phyloP scores from a whole-genome alignment of 1,284 basidiomycete genomes.

The Pterulicium gracile region DNA sequence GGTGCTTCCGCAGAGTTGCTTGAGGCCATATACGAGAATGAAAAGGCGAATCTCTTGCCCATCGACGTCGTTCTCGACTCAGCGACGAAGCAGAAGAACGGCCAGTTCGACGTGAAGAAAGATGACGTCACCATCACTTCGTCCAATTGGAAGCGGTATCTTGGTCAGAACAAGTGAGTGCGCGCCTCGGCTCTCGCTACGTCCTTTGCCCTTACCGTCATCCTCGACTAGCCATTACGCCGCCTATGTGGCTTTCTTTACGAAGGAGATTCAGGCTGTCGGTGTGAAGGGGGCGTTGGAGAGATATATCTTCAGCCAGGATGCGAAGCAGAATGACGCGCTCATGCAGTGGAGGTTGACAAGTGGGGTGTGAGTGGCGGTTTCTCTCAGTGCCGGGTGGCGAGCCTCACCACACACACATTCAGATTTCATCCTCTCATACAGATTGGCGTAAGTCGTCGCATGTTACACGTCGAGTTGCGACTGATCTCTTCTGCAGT shows the following conservation, averaged over 20 bases:
- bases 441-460: slow-evolving; percentile 43
- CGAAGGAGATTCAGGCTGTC: slow-evolving; percentile 27
- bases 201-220: background rate
- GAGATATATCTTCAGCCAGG: slow-evolving; percentile 41
- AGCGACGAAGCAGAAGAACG: background rate
- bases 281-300: slow-evolving; percentile 37
- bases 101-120: slow-evolving; percentile 22
- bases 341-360: slow-evolving; percentile 47
- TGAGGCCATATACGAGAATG: slow-evolving; percentile 39
- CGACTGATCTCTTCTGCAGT: slow-evolving; percentile 20
- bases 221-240: slow-evolving; percentile 11
- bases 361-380: slow-evolving; percentile 38
- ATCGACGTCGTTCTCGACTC: slow-evolving; percentile 19
- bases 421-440: slow-evolving; percentile 53
- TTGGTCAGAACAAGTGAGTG: slow-evolving; percentile 43
- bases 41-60: slow-evolving; percentile 29
- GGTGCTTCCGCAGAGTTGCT: slow-evolving; percentile 43
- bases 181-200: background rate
- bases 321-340: slow-evolving; percentile 33
- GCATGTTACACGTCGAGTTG: background rate
- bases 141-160: slow-evolving; percentile 43
- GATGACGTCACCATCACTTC: slow-evolving; percentile 27
- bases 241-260: slow-evolving; percentile 48
- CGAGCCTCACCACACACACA: slow-evolving; percentile 5
- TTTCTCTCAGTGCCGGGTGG: slow-evolving; percentile 3